Conservation (phyloP, 192 early-diverging fungal genomes). For the Coemansia sp. region DNA sequence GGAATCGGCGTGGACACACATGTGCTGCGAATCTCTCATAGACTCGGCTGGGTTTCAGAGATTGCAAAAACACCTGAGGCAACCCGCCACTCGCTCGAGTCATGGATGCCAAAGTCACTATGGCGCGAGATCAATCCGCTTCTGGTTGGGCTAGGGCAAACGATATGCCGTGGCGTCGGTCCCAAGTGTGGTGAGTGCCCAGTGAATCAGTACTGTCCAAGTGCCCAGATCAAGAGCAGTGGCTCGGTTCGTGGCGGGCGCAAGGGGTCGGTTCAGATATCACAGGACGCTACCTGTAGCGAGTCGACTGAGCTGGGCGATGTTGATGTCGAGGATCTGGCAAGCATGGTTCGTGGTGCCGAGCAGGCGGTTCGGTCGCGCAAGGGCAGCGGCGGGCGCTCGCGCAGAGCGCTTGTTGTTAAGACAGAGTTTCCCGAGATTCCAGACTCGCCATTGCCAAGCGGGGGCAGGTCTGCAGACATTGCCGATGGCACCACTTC, state of each 20-base stretch:
- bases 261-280: constrained; percentile 7
- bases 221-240: constrained; percentile 17
- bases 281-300: constrained; percentile 25
- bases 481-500: constrained; percentile 6
- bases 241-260: constrained; percentile 2
- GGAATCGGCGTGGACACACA: constrained; percentile 98
- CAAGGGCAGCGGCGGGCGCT: constrained; percentile 34
- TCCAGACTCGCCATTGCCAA: constrained; percentile 29
- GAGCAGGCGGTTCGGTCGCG: constrained; percentile 48
- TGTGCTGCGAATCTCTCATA: constrained; percentile 86
- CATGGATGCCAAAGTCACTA: constrained; percentile 77
- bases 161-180: constrained; percentile 65
- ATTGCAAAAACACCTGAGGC: constrained; percentile 74
- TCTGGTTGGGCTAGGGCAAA: constrained; percentile 92
- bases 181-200: constrained; percentile 83
- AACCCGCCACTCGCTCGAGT: constrained; percentile 69
- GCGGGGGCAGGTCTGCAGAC: neutral
- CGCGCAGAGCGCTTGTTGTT: constrained; percentile 9
- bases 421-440: constrained; percentile 39
- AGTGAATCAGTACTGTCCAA: constrained; percentile 67
- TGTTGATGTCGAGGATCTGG: constrained; percentile 47
- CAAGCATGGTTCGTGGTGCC: constrained; percentile 46
- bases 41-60: constrained; percentile 83
- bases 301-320: constrained; percentile 31
- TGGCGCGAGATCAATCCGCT: constrained; percentile 89